Conservation (phyloP, 2,329 filamentous ascomycete genomes). For the Pseudogymnoascus sp. region DNA sequence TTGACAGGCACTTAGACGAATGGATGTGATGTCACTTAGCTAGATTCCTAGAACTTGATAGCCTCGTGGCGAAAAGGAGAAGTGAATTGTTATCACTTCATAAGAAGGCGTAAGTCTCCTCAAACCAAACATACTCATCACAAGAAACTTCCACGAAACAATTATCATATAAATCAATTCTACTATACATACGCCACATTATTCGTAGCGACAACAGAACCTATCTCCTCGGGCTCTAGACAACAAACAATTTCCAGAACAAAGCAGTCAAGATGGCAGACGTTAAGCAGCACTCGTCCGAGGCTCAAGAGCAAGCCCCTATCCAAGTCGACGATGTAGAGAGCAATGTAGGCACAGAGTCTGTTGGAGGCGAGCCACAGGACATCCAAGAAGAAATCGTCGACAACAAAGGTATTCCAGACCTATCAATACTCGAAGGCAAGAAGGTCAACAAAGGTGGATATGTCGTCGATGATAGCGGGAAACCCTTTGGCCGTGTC, state of each 20-base stretch:
- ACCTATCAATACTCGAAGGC: constrained; percentile 43
- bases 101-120: not conserved
- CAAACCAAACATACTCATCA: not conserved
- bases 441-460: constrained; percentile 51
- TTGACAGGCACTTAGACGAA: not conserved
- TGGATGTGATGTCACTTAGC: not conserved
- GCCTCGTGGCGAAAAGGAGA: not conserved
- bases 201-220: not conserved
- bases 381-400: constrained; percentile 15
- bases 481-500: constrained; percentile 51
- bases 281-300: constrained; percentile 3
- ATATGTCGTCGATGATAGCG: constrained; percentile 46
- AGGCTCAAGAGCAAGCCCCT: constrained; percentile 13
- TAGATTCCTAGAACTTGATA: not conserved
- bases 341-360: constrained; percentile 15
- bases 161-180: not conserved
- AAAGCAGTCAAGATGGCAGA: not conserved
- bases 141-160: not conserved
- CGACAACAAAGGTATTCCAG: constrained; percentile 36
- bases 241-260: not conserved
- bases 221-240: not conserved
- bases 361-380: constrained; percentile 15
- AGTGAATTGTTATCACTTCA: not conserved
- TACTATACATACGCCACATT: not conserved
- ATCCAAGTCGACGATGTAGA: constrained; percentile 16